phyloP scores from a whole-genome alignment of 495 filamentous ascomycete genomes.

The Penicillium ochrochloron region DNA sequence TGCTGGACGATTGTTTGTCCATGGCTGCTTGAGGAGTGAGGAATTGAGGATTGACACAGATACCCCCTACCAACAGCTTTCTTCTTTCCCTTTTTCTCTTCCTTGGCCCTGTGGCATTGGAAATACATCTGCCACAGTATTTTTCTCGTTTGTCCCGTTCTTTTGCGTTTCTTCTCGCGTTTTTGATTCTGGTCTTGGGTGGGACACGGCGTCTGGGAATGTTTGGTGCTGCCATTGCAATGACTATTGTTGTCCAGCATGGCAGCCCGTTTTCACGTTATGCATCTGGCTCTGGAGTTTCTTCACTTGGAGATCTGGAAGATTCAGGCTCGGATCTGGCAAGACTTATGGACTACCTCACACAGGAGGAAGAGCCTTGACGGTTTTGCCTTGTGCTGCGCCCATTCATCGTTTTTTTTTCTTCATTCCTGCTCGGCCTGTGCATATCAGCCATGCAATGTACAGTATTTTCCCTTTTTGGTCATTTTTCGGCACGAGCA shows the following conservation, averaged over 20 bases:
- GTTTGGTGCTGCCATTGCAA: slow-evolving; percentile 16
- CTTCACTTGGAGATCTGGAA: slow-evolving; percentile 21
- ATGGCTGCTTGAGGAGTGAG: slow-evolving; percentile 45
- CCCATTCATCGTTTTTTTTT: slow-evolving; percentile 5
- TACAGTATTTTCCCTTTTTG: slow-evolving; percentile 25
- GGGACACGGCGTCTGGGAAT: slow-evolving; percentile 36
- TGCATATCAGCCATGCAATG: slow-evolving; percentile 19
- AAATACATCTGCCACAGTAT: slow-evolving; percentile 19
- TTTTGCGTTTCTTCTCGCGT: slow-evolving; percentile 22
- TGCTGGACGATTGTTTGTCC: slow-evolving; percentile 69
- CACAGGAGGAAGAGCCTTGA: slow-evolving; percentile 13
- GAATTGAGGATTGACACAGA: slow-evolving; percentile 24
- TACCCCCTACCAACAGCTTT: not conserved
- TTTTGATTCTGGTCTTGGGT: slow-evolving; percentile 27
- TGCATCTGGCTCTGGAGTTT: slow-evolving; percentile 36
- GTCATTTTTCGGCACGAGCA: slow-evolving; percentile 9
- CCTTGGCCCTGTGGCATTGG: not conserved
- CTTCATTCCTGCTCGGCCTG: slow-evolving; percentile 9
- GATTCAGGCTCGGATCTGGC: not conserved
- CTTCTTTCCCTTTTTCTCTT: slow-evolving; percentile 12
- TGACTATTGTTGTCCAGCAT: not conserved
- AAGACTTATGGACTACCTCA: not conserved
- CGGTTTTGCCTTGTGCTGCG: slow-evolving; percentile 11
- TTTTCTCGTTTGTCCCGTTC: slow-evolving; percentile 8
- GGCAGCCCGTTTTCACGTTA: slow-evolving; percentile 29